These are phyloP conservation scores for Eimeria nieschulzi DNA, from an alignment of 169 alveolate genomes.

Conservation along the genomic window DNA sequence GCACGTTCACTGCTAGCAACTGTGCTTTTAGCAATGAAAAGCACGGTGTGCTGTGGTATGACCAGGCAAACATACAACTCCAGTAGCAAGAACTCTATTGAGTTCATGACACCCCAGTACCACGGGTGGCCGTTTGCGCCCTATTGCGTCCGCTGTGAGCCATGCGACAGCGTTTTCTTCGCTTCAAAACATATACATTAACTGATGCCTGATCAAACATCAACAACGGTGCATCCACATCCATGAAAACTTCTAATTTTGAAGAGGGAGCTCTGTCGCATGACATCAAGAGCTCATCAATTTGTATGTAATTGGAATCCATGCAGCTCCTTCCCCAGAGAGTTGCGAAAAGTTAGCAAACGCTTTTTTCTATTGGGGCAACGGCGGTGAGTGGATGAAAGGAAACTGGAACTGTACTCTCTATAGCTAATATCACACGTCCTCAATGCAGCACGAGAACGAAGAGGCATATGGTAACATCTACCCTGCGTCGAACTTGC, in stretches of 20 bases:
- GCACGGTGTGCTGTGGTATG: not conserved
- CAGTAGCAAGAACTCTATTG: slow-evolving; percentile 23
- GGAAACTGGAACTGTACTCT: not conserved
- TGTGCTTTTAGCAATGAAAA: not conserved
- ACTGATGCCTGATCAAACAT: not conserved
- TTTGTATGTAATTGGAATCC: not conserved
- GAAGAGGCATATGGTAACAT: not conserved
- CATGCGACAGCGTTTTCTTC: not conserved
- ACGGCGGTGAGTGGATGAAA: slow-evolving; percentile 30
- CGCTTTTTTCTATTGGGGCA: slow-evolving; percentile 46
- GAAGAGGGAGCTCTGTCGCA: not conserved
- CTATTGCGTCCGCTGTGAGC: slow-evolving; percentile 33
- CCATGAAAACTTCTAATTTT: not conserved
- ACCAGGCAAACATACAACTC: not conserved
- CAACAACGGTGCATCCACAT: not conserved
- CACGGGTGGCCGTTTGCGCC: slow-evolving; percentile 69
- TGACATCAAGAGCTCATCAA: not conserved
- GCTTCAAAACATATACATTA: not conserved
- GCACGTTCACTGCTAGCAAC: not conserved
- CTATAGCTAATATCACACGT: not conserved
- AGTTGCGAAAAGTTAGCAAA: slow-evolving; percentile 33
- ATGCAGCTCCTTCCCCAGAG: not conserved
- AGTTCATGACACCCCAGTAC: slow-evolving; percentile 17
- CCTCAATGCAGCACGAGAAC: not conserved
- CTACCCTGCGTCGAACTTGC: not conserved